Evolutionary conservation across 2,329 filamentous ascomycete genomes (phyloP).

Genomic region (Ascosphaera acerosa): DNA sequence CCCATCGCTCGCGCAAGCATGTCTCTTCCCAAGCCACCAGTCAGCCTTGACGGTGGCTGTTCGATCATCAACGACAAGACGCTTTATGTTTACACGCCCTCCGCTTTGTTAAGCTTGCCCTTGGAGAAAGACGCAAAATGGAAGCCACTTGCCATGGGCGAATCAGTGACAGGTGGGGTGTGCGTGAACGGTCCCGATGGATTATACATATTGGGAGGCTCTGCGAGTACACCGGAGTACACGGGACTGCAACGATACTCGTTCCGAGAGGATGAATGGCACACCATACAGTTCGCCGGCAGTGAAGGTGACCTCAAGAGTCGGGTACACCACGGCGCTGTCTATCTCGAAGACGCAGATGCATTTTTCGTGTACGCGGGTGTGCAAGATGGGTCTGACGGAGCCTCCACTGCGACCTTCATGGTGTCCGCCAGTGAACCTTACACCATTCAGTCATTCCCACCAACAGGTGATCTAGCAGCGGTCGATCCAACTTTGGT

Average conservation of each 20-base stretch:
- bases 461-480: constrained; percentile 30
- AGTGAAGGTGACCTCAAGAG: constrained; percentile 33
- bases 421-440: constrained; percentile 41
- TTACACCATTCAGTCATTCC: constrained; percentile 33
- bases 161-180: constrained; percentile 44
- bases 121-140: constrained; percentile 47
- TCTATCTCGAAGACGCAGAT: constrained; percentile 44
- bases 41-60: constrained; percentile 51
- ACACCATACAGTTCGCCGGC: constrained; percentile 22
- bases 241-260: constrained; percentile 47
- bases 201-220: constrained; percentile 63
- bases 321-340: constrained; percentile 47
- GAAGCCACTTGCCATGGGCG: constrained; percentile 38
- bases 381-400: constrained; percentile 31
- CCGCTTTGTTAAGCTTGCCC: constrained; percentile 48
- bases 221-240: constrained; percentile 31
- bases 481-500: constrained; percentile 45
- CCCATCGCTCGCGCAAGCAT: too few relatives aligned
- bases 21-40: constrained; percentile 44
- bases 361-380: constrained; percentile 65
- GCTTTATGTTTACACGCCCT: constrained; percentile 56
- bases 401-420: constrained; percentile 48
- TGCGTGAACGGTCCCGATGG: constrained; percentile 50
- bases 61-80: constrained; percentile 57
- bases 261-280: constrained; percentile 32